Conservation (phyloP, 352 stramenopile species). For the Phytophthora hibernalis region DNA sequence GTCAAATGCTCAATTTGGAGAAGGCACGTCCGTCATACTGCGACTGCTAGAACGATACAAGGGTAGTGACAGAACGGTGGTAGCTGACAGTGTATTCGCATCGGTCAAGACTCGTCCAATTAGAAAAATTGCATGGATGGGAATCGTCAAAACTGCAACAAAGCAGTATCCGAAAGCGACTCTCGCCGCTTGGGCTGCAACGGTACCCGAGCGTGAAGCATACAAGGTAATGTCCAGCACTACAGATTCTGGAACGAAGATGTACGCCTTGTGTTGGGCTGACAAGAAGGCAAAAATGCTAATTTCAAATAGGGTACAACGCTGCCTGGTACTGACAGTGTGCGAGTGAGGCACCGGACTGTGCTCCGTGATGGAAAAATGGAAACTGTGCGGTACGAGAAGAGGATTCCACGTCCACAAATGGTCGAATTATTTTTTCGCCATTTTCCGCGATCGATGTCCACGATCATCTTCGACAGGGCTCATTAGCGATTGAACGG, state of each 20-base stretch:
- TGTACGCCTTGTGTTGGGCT: background rate
- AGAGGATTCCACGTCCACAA: background rate
- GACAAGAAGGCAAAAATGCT: background rate
- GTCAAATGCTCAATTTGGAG: background rate
- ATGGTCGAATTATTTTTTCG: background rate
- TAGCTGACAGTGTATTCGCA: background rate
- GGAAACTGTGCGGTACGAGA: background rate
- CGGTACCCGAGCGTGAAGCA: background rate
- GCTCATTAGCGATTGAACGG: background rate
- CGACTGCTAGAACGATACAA: background rate
- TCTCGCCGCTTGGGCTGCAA: background rate
- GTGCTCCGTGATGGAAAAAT: background rate
- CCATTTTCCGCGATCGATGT: background rate
- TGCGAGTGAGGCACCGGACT: background rate
- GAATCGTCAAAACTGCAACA: background rate
- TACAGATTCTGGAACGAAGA: background rate
- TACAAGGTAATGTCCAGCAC: background rate
- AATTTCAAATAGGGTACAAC: background rate
- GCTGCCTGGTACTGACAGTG: background rate
- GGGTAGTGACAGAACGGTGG: background rate
- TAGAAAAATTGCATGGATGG: background rate
- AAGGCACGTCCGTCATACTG: background rate
- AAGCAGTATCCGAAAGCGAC: background rate
- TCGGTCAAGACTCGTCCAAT: background rate
- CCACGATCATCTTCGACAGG: background rate